Percentiles rank a stretch among this genome's conserved stretches.
These are phyloP conservation scores for Chrysosporium queenslandicum DNA, from an alignment of 2,329 filamentous ascomycete genomes.

Conservation along the genomic window DNA sequence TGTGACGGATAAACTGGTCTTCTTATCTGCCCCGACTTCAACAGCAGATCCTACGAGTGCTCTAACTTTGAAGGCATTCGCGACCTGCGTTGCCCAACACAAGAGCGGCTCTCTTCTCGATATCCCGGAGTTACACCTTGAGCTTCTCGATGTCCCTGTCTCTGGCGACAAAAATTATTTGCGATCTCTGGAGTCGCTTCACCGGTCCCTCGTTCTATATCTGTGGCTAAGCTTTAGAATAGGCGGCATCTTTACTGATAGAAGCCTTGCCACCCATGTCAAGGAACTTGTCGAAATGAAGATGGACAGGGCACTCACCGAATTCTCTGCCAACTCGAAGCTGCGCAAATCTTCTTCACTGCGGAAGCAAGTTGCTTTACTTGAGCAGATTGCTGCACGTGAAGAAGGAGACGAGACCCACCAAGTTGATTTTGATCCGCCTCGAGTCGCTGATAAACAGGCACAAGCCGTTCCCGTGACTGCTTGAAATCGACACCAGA, in stretches of 20 bases:
- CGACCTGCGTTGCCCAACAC: slow-evolving; percentile 58
- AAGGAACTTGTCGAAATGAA: slow-evolving; percentile 67
- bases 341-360: slow-evolving; percentile 31
- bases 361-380: slow-evolving; percentile 29
- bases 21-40: slow-evolving; percentile 60
- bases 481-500: not conserved
- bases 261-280: slow-evolving; percentile 65
- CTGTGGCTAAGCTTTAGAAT: slow-evolving; percentile 91
- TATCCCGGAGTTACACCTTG: slow-evolving; percentile 59
- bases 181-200: slow-evolving; percentile 60
- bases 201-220: slow-evolving; percentile 75
- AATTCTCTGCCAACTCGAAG: slow-evolving; percentile 43
- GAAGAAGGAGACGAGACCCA: not conserved
- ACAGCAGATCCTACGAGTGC: slow-evolving; percentile 39
- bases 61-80: slow-evolving; percentile 52
- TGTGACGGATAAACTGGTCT: slow-evolving; percentile 62
- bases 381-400: slow-evolving; percentile 28
- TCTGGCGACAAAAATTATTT: slow-evolving; percentile 49
- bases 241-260: slow-evolving; percentile 64
- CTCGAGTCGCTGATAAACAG: not conserved
- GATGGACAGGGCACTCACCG: slow-evolving; percentile 55
- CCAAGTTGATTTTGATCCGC: not conserved
- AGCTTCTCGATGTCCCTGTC: slow-evolving; percentile 54
- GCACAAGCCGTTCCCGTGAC: not conserved
- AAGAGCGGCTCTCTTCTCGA: slow-evolving; percentile 59